Percentiles rank a stretch among this genome's conserved stretches.
Conservation (phyloP, 805 yeast species). For the Saturnispora zaruensis region DNA sequence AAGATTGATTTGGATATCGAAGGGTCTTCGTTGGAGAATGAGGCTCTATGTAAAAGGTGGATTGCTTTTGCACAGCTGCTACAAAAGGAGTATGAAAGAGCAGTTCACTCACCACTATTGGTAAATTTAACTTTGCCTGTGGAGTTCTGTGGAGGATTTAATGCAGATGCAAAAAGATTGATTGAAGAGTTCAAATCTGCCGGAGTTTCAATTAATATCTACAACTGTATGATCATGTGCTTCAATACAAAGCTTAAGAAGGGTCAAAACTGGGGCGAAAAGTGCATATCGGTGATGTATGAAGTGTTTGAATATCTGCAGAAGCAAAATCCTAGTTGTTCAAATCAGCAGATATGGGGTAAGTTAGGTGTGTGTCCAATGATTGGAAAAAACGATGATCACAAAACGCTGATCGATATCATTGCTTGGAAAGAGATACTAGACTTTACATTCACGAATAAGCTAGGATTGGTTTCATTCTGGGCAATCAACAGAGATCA, state of each 20-base stretch:
- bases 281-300: slow-evolving; percentile 21
- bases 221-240: slow-evolving; percentile 29
- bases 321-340: too few relatives aligned
- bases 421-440: slow-evolving; percentile 21
- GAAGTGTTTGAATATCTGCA: slow-evolving; percentile 6
- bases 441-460: slow-evolving; percentile 13
- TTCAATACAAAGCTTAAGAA: slow-evolving; percentile 22
- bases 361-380: slow-evolving; percentile 28
- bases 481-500: slow-evolving; percentile 31
- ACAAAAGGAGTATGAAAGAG: not conserved
- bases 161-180: slow-evolving; percentile 12
- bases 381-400: slow-evolving; percentile 29
- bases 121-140: slow-evolving; percentile 26
- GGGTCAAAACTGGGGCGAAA: slow-evolving; percentile 22
- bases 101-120: not conserved
- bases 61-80: slow-evolving; percentile 7
- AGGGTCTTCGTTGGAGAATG: slow-evolving; percentile 16
- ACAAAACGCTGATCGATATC: slow-evolving; percentile 15
- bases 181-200: slow-evolving; percentile 12
- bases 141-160: slow-evolving; percentile 22
- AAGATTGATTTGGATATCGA: slow-evolving; percentile 28
- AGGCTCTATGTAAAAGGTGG: slow-evolving; percentile 9
- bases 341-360: slow-evolving; percentile 16
- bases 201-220: slow-evolving; percentile 11
- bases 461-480: slow-evolving; percentile 22